Evolutionary conservation across 495 filamentous ascomycete genomes (phyloP).

Genomic region (Penicillium parvum): DNA sequence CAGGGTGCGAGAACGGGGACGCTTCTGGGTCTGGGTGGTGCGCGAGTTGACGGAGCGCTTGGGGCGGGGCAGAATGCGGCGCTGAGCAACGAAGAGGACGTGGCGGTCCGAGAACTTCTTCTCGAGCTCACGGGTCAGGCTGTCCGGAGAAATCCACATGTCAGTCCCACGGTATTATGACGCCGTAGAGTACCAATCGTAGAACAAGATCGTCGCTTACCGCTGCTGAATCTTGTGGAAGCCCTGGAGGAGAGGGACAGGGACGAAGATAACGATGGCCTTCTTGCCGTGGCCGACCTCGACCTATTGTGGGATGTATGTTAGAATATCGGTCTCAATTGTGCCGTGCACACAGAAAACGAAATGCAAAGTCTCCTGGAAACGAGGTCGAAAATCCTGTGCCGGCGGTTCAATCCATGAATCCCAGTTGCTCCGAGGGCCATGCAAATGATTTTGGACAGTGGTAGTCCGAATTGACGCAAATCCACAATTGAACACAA

Average conservation of each 20-base stretch:
- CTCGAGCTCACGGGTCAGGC: conserved; percentile 98
- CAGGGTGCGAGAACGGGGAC: conserved; percentile 92
- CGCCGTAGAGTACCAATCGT: background rate
- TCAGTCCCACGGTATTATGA: conserved; percentile 7
- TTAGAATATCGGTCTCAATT: conserved; percentile 19
- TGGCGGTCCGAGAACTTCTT: conserved; percentile 99
- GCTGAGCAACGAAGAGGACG: conserved; percentile 96
- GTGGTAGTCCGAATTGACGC: conserved; percentile 4
- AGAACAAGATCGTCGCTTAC: conserved; percentile 48
- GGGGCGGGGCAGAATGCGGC: conserved; percentile 96
- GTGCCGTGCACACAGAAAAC: conserved; percentile 11
- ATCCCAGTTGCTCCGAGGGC: background rate
- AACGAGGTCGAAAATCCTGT: conserved; percentile 14
- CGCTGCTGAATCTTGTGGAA: conserved; percentile 99
- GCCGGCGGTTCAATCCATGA: background rate
- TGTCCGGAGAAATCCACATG: conserved; percentile 31
- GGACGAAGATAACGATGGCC: conserved; percentile 99
- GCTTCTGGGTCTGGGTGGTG: conserved; percentile 94
- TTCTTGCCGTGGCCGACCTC: conserved; percentile 99
- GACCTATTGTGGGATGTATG: conserved; percentile 57
- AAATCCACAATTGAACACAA: conserved; percentile 5
- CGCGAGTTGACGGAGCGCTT: conserved; percentile 94
- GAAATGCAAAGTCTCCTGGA: conserved; percentile 12
- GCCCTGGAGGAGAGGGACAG: conserved; percentile 87
- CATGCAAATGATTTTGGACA: background rate